A percentile compares a stretch with the other conserved stretches of the same genome.
These are phyloP conservation scores for Candida rishiriensis DNA, from an alignment of 805 yeast species.

Conservation along the genomic window DNA sequence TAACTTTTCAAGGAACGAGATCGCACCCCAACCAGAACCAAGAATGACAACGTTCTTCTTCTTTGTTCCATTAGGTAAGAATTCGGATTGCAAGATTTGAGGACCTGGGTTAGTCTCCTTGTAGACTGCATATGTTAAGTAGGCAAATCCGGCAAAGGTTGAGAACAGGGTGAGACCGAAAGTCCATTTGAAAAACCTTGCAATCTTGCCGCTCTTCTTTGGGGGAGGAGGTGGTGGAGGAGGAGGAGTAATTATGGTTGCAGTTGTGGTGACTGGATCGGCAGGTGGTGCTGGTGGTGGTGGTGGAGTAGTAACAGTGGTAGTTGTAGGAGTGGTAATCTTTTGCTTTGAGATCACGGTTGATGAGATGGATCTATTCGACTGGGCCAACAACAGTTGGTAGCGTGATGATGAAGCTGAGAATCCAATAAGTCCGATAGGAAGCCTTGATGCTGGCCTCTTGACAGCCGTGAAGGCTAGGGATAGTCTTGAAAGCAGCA, in stretches of 20 bases:
- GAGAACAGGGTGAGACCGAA: conserved; percentile 49
- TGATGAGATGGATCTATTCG: background rate
- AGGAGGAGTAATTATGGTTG: background rate
- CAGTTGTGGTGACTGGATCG: too few relatives aligned
- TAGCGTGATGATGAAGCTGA: too few relatives aligned
- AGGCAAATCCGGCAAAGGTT: conserved; percentile 46
- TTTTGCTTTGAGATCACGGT: background rate
- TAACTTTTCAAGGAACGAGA: conserved; percentile 73
- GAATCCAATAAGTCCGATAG: too few relatives aligned
- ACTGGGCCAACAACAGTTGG: background rate
- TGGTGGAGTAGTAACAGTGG: conserved; percentile 3
- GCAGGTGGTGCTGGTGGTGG: background rate
- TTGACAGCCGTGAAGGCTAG: too few relatives aligned
- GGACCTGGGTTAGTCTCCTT: conserved; percentile 55
- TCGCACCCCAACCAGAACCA: conserved; percentile 94
- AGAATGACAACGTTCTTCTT: conserved; percentile 69
- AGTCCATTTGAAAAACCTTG: conserved; percentile 30
- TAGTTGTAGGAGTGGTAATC: background rate
- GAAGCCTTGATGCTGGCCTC: too few relatives aligned
- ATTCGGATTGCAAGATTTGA: conserved; percentile 53
- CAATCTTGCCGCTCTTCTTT: conserved; percentile 12
- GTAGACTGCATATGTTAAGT: conserved; percentile 58
- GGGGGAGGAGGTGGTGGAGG: conserved; percentile 8
- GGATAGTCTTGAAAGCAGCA: too few relatives aligned
- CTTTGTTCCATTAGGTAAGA: conserved; percentile 45